Evolutionary conservation across 176 grass and related monocot species (phyloP).

Genomic region (Carex littledalei): DNA sequence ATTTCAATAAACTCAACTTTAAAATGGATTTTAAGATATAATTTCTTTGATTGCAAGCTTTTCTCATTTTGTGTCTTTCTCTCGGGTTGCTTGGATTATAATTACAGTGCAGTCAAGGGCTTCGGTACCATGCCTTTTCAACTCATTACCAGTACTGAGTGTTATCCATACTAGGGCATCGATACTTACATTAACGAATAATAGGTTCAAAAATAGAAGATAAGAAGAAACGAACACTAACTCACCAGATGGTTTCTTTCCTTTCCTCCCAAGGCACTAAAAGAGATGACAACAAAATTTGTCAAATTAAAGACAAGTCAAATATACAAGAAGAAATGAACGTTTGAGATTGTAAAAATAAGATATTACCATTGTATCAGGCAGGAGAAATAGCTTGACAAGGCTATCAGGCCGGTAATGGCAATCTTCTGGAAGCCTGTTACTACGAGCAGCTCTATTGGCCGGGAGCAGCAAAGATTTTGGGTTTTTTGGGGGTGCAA

Average conservation of each 20-base stretch:
- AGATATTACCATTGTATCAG: slow-evolving; percentile 67
- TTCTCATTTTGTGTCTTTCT: background rate
- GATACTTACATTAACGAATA: background rate
- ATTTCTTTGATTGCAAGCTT: background rate
- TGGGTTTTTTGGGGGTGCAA: slow-evolving; percentile 59
- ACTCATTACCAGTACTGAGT: background rate
- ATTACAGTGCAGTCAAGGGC: background rate
- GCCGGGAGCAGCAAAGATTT: slow-evolving; percentile 56
- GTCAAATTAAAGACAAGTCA: slow-evolving; percentile 6
- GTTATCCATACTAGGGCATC: background rate
- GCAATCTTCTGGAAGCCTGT: slow-evolving; percentile 90
- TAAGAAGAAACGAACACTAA: slow-evolving; percentile 1
- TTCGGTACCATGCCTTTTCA: background rate
- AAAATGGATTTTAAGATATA: slow-evolving; percentile 4
- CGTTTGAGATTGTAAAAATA: background rate
- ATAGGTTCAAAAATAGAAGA: slow-evolving; percentile 22
- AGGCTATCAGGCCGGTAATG: slow-evolving; percentile 85
- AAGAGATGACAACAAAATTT: slow-evolving; percentile 31
- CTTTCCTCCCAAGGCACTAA: slow-evolving; percentile 60
- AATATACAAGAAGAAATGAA: background rate
- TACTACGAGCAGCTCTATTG: slow-evolving; percentile 48
- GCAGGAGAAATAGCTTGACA: slow-evolving; percentile 86
- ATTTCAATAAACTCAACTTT: background rate
- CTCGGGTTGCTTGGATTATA: background rate
- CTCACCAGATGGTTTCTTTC: slow-evolving; percentile 54